A percentile compares a stretch with the other conserved stretches of the same genome.
Evolutionary conservation across 2,329 filamentous ascomycete species (phyloP).

Genomic region (Sarocladium oryzae): DNA sequence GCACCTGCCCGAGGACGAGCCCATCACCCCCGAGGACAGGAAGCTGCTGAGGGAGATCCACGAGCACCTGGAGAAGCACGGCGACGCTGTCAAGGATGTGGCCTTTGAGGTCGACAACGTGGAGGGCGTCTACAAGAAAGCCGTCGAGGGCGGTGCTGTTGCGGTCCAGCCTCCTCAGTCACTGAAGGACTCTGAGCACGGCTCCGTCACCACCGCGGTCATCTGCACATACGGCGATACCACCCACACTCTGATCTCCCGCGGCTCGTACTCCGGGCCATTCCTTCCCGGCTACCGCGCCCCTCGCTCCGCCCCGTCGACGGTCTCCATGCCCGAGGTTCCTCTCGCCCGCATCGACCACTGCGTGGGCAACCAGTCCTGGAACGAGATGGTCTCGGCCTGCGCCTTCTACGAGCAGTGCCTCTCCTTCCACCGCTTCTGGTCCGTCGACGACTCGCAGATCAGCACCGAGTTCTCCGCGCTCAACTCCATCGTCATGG

Average conservation of each 20-base stretch:
- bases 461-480: constrained; percentile 92
- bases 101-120: constrained; percentile 92
- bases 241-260: constrained; percentile 83
- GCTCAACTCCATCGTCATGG: constrained; percentile 85
- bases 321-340: constrained; percentile 52
- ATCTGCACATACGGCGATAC: constrained; percentile 94
- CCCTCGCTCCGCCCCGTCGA: constrained; percentile 32
- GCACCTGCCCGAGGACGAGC: constrained; percentile 50
- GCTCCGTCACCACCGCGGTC: constrained; percentile 65
- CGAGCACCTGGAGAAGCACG: constrained; percentile 76
- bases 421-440: constrained; percentile 93
- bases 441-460: constrained; percentile 89
- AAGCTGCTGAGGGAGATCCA: constrained; percentile 68
- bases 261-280: constrained; percentile 59
- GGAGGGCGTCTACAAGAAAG: constrained; percentile 68
- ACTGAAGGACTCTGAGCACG: constrained; percentile 51
- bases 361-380: constrained; percentile 95
- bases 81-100: constrained; percentile 91
- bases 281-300: constrained; percentile 81
- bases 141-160: constrained; percentile 57
- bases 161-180: constrained; percentile 56
- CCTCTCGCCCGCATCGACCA: constrained; percentile 77
- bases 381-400: constrained; percentile 73
- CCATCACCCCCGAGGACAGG: constrained; percentile 57
- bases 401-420: constrained; percentile 76